Evolutionary conservation across 2,329 filamentous ascomycete genomes (phyloP).

Genomic region (Anisogramma anomala): DNA sequence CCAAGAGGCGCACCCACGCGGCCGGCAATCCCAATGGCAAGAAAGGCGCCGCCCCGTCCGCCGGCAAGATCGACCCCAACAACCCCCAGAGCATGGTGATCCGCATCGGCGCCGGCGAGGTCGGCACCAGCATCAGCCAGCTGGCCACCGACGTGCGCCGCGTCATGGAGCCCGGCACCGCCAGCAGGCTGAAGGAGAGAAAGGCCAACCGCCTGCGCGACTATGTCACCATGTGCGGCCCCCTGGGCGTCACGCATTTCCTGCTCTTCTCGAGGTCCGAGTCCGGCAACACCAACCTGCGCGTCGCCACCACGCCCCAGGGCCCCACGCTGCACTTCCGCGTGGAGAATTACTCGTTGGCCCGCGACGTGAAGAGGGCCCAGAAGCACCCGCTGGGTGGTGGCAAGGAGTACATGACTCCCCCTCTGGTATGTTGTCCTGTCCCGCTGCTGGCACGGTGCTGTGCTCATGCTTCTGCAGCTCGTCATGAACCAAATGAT

Average conservation of each 20-base stretch:
- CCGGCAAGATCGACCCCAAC: constrained; percentile 51
- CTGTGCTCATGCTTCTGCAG: constrained; percentile 24
- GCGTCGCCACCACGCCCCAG: constrained; percentile 74
- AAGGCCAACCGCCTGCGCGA: constrained; percentile 80
- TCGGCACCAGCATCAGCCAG: constrained; percentile 83
- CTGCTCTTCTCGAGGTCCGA: constrained; percentile 86
- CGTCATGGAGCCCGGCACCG: constrained; percentile 95
- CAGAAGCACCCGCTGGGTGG: constrained; percentile 73
- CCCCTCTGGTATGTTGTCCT: constrained; percentile 56
- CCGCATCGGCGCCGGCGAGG: constrained; percentile 85
- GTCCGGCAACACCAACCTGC: constrained; percentile 83
- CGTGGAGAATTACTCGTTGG: constrained; percentile 87
- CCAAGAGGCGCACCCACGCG: constrained; percentile 81
- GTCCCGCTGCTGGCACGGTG: too few relatives aligned
- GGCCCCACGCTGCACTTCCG: constrained; percentile 91
- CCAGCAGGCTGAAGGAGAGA: constrained; percentile 77
- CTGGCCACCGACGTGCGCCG: constrained; percentile 79
- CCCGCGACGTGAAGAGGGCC: constrained; percentile 76
- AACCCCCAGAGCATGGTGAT: constrained; percentile 97
- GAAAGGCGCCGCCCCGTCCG: constrained; percentile 37
- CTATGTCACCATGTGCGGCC: constrained; percentile 91
- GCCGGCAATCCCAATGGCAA: constrained; percentile 49
- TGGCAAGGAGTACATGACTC: constrained; percentile 73
- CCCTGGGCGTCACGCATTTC: constrained; percentile 83
- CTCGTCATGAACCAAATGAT: constrained; percentile 98